A percentile compares a stretch with the other conserved stretches of the same genome.
Evolutionary conservation across 1,284 basidiomycete genomes (phyloP).

Genomic region (Agaricales sp.): DNA sequence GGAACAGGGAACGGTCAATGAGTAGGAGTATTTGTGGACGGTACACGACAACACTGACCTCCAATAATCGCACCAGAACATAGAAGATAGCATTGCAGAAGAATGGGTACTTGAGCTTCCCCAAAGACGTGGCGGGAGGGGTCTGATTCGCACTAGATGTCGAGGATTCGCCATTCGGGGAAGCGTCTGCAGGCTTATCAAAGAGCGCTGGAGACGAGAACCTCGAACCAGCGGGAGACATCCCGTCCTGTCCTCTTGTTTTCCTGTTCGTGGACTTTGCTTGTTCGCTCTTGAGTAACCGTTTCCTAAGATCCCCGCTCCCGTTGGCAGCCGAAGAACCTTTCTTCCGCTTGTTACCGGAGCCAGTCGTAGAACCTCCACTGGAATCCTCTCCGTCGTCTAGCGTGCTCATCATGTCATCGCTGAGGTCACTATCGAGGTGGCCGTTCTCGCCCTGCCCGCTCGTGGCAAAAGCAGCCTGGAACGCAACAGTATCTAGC

Average conservation of each 20-base stretch:
- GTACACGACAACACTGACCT: slow-evolving; percentile 39
- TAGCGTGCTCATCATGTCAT: slow-evolving; percentile 12
- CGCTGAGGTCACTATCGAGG: slow-evolving; percentile 43
- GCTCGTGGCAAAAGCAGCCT: slow-evolving; percentile 47
- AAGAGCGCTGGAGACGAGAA: slow-evolving; percentile 3
- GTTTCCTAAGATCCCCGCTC: slow-evolving; percentile 56
- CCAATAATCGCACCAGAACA: slow-evolving; percentile 72
- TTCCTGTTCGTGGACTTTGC: slow-evolving; percentile 57
- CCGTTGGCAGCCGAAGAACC: slow-evolving; percentile 21
- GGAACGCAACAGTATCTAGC: slow-evolving; percentile 62
- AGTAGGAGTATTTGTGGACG: slow-evolving; percentile 1
- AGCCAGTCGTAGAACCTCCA: slow-evolving; percentile 17
- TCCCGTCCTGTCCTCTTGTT: slow-evolving; percentile 36
- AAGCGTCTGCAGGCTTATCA: not conserved
- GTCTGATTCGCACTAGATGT: slow-evolving; percentile 32
- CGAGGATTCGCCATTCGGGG: slow-evolving; percentile 45
- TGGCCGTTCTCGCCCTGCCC: slow-evolving; percentile 22
- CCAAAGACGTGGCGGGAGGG: too few relatives aligned
- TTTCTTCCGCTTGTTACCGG: slow-evolving; percentile 26
- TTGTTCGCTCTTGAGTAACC: slow-evolving; percentile 67
- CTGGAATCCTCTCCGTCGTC: slow-evolving; percentile 29
- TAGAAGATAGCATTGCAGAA: slow-evolving; percentile 91
- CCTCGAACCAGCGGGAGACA: slow-evolving; percentile 20
- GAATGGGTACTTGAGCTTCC: slow-evolving; percentile 49
- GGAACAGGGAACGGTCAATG: slow-evolving; percentile 5